Evolutionary conservation across 2,329 filamentous ascomycete species (phyloP).

Genomic region (Dothideomycetidae sp.): DNA sequence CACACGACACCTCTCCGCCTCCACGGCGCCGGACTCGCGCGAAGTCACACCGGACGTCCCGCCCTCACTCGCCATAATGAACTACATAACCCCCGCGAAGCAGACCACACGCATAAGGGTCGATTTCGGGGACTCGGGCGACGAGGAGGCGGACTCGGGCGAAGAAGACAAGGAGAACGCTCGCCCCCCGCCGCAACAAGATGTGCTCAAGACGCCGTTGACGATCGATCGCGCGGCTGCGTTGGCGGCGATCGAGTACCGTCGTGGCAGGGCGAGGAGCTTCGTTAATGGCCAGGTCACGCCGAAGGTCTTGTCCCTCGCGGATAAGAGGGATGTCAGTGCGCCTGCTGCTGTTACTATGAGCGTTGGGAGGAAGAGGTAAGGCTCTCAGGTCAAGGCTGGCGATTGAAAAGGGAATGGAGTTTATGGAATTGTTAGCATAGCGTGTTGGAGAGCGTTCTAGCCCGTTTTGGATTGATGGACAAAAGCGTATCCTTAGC

Average conservation of each 20-base stretch:
- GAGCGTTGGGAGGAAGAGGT: slow-evolving; percentile 9
- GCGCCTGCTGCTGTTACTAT: slow-evolving; percentile 22
- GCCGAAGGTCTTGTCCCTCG: slow-evolving; percentile 44
- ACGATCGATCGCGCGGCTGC: slow-evolving; percentile 51
- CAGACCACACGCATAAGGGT: slow-evolving; percentile 11
- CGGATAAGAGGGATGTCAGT: slow-evolving; percentile 33
- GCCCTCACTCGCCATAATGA: slow-evolving; percentile 2
- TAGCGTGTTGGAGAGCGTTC: no score
- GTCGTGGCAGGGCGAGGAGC: slow-evolving; percentile 56
- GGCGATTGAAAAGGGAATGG: neutral
- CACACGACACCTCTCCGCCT: neutral
- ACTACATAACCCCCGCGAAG: slow-evolving; percentile 3
- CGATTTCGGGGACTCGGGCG: slow-evolving; percentile 11
- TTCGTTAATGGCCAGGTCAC: slow-evolving; percentile 50
- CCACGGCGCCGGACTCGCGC: slow-evolving; percentile 1
- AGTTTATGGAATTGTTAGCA: no score
- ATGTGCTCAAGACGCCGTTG: slow-evolving; percentile 19
- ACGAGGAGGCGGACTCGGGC: slow-evolving; percentile 10
- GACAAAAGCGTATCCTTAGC: no score
- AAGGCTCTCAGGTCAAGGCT: neutral
- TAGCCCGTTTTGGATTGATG: no score
- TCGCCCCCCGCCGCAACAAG: slow-evolving; percentile 22
- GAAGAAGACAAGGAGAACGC: slow-evolving; percentile 12
- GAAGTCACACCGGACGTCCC: slow-evolving; percentile 8
- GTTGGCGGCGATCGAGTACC: slow-evolving; percentile 58